Base-by-base conservation (phyloP, 176 grass and related monocot species). In the Leersia perrieri region DNA sequence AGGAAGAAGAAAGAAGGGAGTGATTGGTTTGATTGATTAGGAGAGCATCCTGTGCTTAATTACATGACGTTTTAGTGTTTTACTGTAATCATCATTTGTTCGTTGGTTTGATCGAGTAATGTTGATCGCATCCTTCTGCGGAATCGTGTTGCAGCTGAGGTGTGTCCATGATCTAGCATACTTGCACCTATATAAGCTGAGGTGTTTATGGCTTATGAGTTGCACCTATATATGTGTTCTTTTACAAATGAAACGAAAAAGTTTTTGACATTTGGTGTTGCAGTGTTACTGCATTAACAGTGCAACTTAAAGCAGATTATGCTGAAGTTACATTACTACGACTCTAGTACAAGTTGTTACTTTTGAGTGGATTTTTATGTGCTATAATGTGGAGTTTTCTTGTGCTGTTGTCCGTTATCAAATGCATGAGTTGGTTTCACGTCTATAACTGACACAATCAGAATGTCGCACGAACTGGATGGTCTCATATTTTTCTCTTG, bases 81-180 rank as follows among this genome's bases (percentile, higher is more conserved):
- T 72, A 29, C 1, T 1, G 11, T 76, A 57, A 23, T n/a, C 9
- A 13, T 33, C 12, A 3, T 33, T 18, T 77, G 35, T 75, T 35
- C 23, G 33, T 57, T 33, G 55, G 41, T 77, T 76, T 82, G 65
- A 64, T 77, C 32, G 55, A 77, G 66, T n/a, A 72, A 65, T 77
- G 28, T 73, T 30, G 5, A 77, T 65, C 36, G 32, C 49, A n/a
- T 71, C 41, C 15, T 51, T 38, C 40, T 51, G 25, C 13, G 0
- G 63, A 76, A 39, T 13, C 31, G 18, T 31, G 25, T 16, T 20
- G 60, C 44, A 26, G 33, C 64, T 55, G 9, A 22, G 34, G 7
- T 55, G 7, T 55, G 78, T 40, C 35, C 36, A 8, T 35, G 38
- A 53, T 38, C 7, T 38, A 8, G n/a, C n/a, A n/a, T n/a, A n/a